Conservation (phyloP, 441 rosid genomes). For the Gossypium lobatum region DNA sequence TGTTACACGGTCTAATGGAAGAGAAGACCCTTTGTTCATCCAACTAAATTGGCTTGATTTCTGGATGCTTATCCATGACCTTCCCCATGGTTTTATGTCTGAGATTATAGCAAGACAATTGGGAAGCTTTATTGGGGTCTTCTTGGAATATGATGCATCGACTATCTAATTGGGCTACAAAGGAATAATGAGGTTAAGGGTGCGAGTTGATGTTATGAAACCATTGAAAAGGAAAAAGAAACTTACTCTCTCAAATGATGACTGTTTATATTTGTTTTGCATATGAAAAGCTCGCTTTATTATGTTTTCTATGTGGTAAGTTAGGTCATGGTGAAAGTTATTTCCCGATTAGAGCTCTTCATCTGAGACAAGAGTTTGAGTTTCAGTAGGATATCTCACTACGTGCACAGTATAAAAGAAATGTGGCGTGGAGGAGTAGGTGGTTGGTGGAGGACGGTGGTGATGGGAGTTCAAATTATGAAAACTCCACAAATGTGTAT, state of each 20-base stretch:
- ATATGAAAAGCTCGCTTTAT: background rate
- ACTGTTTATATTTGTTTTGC: background rate
- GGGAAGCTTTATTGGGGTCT: background rate
- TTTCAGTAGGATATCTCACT: background rate
- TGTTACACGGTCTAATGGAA: background rate
- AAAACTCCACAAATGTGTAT: too few species aligned
- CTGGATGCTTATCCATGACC: background rate
- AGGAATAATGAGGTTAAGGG: background rate
- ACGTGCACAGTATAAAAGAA: background rate
- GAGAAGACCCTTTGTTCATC: background rate
- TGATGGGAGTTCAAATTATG: background rate
- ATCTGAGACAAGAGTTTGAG: background rate
- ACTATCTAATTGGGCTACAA: background rate
- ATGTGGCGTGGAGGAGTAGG: background rate
- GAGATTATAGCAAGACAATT: background rate
- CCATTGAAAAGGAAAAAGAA: background rate
- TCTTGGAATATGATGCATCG: background rate
- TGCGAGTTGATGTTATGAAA: background rate
- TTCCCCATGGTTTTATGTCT: background rate
- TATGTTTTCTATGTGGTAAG: background rate
- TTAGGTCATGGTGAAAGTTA: background rate
- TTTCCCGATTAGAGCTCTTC: background rate
- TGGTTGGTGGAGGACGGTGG: background rate
- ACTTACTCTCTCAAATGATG: background rate
- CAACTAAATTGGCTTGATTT: background rate